Conservation (phyloP, 192 early-diverging fungal species). For the Dissophora ornata region DNA sequence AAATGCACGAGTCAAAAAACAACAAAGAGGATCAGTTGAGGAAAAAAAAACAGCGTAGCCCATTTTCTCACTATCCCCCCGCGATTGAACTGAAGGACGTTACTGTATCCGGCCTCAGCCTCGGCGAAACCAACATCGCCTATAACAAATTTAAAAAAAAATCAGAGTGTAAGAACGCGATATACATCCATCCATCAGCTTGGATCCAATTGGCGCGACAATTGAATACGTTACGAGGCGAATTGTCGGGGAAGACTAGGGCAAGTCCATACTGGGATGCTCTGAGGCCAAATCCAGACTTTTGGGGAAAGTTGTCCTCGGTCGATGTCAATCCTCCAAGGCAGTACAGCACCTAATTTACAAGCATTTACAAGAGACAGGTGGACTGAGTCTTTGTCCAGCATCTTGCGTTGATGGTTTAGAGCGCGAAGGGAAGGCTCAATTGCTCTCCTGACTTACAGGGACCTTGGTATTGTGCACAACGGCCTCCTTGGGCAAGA, state of each 20-base stretch:
- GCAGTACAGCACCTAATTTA: constrained; percentile 72
- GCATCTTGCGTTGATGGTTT: no score
- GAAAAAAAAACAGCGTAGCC: not conserved
- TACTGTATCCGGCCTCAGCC: constrained; percentile 61
- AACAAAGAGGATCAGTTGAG: not conserved
- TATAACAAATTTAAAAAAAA: not conserved
- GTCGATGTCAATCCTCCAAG: constrained; percentile 86
- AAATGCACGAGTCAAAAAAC: constrained; percentile 1
- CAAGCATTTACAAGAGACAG: not conserved
- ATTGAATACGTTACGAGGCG: constrained; percentile 68
- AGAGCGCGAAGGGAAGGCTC: no score
- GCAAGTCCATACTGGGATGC: constrained; percentile 78
- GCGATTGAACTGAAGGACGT: not conserved
- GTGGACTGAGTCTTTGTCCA: no score
- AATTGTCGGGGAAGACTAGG: constrained; percentile 87
- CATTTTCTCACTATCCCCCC: not conserved
- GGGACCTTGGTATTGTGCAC: constrained; percentile 39
- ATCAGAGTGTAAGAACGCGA: not conserved
- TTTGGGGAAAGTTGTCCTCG: constrained; percentile 92
- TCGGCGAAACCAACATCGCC: constrained; percentile 74
- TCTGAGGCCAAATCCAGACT: constrained; percentile 76
- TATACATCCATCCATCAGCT: not conserved
- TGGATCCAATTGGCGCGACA: not conserved
- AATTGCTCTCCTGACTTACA: no score
- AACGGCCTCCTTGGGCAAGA: constrained; percentile 67